phyloP scores from a whole-genome alignment of 192 early-diverging fungal species.

The Umbelopsis sp. region DNA sequence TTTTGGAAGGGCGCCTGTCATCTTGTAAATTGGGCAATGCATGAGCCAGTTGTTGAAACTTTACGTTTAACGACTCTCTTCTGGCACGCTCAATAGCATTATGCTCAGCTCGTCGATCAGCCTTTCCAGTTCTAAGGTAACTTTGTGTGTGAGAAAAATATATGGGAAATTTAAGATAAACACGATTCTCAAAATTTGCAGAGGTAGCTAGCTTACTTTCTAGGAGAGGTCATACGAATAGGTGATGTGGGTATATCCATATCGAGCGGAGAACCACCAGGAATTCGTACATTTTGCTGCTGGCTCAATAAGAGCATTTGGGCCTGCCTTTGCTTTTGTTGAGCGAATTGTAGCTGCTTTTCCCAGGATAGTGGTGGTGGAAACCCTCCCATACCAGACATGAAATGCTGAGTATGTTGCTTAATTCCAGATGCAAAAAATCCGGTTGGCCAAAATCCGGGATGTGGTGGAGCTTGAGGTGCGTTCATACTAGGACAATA shows the following conservation, averaged over 20 bases:
- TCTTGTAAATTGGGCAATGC: constrained; percentile 69
- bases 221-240: constrained; percentile 10
- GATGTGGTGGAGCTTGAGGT: background rate
- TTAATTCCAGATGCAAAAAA: background rate
- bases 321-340: constrained; percentile 9
- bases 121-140: constrained; percentile 21
- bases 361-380: background rate
- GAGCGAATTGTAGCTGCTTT: background rate
- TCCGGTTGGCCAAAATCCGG: background rate
- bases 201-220: constrained; percentile 1
- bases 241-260: constrained; percentile 4
- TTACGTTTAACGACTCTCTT: constrained; percentile 72
- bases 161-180: background rate
- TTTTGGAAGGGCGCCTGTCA: constrained; percentile 74
- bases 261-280: background rate
- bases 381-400: background rate
- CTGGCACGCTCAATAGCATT: constrained; percentile 79
- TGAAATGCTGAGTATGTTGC: background rate
- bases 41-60: constrained; percentile 78
- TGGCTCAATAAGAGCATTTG: background rate
- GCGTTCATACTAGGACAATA: background rate
- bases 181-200: background rate
- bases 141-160: background rate
- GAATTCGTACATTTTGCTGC: background rate
- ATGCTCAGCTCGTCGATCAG: constrained; percentile 74